Evolutionary conservation across 108 stramenopile genomes (phyloP).

Genomic region (Cyclotella kingstonii): DNA sequence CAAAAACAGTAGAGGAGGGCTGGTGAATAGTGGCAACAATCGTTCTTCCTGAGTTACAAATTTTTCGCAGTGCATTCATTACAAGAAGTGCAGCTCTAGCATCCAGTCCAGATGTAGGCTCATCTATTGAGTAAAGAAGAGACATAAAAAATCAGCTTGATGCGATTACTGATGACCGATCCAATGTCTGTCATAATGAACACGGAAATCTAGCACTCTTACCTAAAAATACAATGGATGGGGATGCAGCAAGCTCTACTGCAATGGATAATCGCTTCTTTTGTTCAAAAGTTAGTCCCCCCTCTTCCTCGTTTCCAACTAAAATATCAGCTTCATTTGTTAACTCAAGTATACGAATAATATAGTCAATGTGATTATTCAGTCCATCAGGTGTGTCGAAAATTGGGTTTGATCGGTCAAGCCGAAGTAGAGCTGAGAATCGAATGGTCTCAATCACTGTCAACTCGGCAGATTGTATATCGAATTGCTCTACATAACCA

Average conservation of each 20-base stretch:
- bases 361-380: constrained; percentile 45
- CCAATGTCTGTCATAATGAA: too few relatives aligned
- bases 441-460: constrained; percentile 69
- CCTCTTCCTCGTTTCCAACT: constrained; percentile 52
- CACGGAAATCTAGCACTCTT: too few relatives aligned
- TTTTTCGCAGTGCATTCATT: constrained; percentile 42
- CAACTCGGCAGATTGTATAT: constrained; percentile 59
- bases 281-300: constrained; percentile 74
- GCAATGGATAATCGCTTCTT: constrained; percentile 74
- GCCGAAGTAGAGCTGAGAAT: constrained; percentile 68
- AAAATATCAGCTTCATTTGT: constrained; percentile 44
- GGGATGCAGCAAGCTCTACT: constrained; percentile 76
- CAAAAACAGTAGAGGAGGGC: constrained; percentile 54
- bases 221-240: constrained; percentile 54
- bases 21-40: constrained; percentile 71
- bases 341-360: constrained; percentile 67
- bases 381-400: constrained; percentile 20
- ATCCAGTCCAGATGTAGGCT: constrained; percentile 71
- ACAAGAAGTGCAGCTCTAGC: constrained; percentile 63
- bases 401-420: constrained; percentile 35
- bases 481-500: constrained; percentile 85
- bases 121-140: background rate
- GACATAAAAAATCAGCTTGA: too few relatives aligned
- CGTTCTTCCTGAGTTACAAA: constrained; percentile 56
- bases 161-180: too few relatives aligned